Evolutionary conservation across 1,284 basidiomycete species (phyloP), one percentile per base, ranked within the genome.

Genomic region (Thelephora terrestris): DNA sequence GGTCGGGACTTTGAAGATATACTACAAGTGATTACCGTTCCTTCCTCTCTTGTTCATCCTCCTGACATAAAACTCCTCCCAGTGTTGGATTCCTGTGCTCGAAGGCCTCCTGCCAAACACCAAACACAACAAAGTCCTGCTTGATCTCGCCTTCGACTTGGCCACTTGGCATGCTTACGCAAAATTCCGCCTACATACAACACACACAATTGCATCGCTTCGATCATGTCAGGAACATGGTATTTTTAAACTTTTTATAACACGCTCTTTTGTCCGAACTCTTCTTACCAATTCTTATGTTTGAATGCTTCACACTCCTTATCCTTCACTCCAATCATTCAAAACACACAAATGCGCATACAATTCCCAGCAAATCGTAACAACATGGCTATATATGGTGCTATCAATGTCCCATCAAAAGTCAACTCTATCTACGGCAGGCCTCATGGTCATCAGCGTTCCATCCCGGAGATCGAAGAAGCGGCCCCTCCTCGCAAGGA

Each of bases 101-200:
- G 59, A 68, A 17, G 62, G 58, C 2, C 50, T 69, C 1, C 55
- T 67, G 5, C 58, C 59, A n/a, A 52, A 51, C 6, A 51, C 53
- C 4, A 46, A 61, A n/a, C 48, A 55, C 35, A 58, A 64, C 43
- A 32, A 45, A 3, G 43, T 53, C 1, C 46, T 65, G 7, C 48
- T 58, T 9, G 47, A 55, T 6, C 44, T 68, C 5, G 39, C 67
- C 0, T 67, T 60, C 39, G 47, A 49, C 3, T 46, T 63, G 5
- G 56, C 57, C 7, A 52, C 56, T 25, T 67, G 61, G 64, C 65
- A 68, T 45, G 49, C 48, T 1, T 52, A 67, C 0, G 65, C 62
- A 1, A 69, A 68, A 47, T 57, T 68, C 10, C 55, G 61, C 9
- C 46, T 62, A 35, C 66, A 67, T 34, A 64, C 64, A 0, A 57